phyloP scores from a whole-genome alignment of 371 early-diverging fungal species.

The Mortierella sp. region DNA sequence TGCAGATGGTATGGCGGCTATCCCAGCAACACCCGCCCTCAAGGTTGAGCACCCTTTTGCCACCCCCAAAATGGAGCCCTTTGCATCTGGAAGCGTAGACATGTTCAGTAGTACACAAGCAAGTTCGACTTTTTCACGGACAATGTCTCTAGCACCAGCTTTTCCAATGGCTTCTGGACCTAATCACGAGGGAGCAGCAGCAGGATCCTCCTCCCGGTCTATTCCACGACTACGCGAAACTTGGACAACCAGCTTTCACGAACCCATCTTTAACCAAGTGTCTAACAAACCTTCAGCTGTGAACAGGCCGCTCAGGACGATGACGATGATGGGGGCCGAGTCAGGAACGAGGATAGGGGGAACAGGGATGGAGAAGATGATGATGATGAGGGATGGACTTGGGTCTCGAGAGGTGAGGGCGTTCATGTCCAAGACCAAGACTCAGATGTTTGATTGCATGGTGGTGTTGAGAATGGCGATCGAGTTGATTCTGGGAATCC shows the following conservation, averaged over 20 bases:
- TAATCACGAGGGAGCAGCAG: too few relatives aligned
- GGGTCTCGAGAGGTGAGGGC: conserved; percentile 6
- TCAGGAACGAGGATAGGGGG: not conserved
- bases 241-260: not conserved
- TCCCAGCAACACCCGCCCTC: conserved; percentile 1
- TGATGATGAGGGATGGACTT: not conserved
- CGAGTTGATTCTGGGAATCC: conserved; percentile 16
- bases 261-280: not conserved
- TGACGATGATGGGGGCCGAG: not conserved
- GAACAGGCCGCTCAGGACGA: not conserved
- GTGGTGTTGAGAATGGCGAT: conserved; percentile 14
- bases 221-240: not conserved
- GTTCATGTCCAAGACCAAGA: conserved; percentile 9
- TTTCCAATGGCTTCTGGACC: too few relatives aligned
- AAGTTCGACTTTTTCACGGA: too few relatives aligned
- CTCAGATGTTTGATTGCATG: conserved; percentile 22
- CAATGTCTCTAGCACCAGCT: too few relatives aligned
- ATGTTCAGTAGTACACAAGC: too few relatives aligned
- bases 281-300: conserved; percentile 6
- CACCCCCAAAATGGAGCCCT: too few relatives aligned
- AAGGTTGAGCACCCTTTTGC: too few relatives aligned
- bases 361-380: not conserved
- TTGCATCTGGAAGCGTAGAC: too few relatives aligned
- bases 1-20: not conserved
- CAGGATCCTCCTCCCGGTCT: too few relatives aligned